Conservation (phyloP, 345 rosid species). For the Corchorus olitorius region DNA sequence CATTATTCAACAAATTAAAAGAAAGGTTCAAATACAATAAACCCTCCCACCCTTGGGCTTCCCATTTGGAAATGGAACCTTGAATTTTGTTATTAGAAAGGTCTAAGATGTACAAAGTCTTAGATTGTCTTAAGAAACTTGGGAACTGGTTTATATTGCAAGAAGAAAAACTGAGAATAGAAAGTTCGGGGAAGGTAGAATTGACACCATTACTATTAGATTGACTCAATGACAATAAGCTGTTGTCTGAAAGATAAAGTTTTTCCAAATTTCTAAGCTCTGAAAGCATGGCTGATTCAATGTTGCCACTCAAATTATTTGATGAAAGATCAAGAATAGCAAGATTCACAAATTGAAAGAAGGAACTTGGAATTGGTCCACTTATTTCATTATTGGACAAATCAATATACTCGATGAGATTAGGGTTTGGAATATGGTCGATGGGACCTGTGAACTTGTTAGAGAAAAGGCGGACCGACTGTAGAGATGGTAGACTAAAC, state of each 20-base stretch:
- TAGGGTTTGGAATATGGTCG: background rate
- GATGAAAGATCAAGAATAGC: background rate
- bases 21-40: background rate
- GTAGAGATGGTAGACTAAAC: background rate
- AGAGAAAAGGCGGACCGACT: background rate
- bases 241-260: background rate
- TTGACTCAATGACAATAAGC: background rate
- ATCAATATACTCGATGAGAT: background rate
- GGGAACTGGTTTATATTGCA: background rate
- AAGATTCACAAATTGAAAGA: background rate
- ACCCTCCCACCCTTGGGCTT: background rate
- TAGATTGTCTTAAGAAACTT: background rate
- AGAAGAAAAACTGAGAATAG: background rate
- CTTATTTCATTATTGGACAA: background rate
- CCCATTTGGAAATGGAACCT: too few relatives aligned
- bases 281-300: background rate
- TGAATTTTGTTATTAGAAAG: background rate
- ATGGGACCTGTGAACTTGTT: background rate
- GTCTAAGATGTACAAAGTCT: background rate
- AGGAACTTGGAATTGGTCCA: background rate
- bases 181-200: background rate
- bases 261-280: background rate
- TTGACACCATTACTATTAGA: background rate
- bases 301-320: background rate
- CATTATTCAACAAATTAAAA: fast-evolving